Base-by-base conservation (phyloP, 1,139 yeast genomes). In the Diutina catenulata region DNA sequence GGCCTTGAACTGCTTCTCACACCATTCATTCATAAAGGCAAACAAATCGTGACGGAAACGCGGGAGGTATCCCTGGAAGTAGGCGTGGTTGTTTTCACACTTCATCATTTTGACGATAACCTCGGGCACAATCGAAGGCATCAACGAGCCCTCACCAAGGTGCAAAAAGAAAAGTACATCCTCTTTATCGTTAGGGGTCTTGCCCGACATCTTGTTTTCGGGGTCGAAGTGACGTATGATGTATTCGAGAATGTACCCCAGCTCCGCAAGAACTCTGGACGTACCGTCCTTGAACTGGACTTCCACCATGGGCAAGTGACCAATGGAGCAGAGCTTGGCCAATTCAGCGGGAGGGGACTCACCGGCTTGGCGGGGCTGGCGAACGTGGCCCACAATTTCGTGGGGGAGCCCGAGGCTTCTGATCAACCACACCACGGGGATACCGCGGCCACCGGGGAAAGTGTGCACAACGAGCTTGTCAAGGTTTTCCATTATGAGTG, bases 401-500 rank as follows among this genome's bases (percentile, higher is more conserved):
- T 11, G 15, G 6, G 29, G 29, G 15, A 27, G 29, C 6, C 10
- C 29, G 18, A 27, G 5, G 3, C 13, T 18, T 13, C 15, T 27
- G 5, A 27, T 14, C 18, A 27, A 27, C 29, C 29, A 27, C 4
- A 27, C 10, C 4, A 27, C 19, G 7, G 18, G n/a, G 8, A 18
- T 18, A 5, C 25, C 15, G 16, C 35, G 35, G 3, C 25, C 21
- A 4, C 18, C 14, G 11, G 35, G 35, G 18, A 21, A 24, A n/a
- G 11, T n/a, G 25, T 31, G 35, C 25, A 31, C n/a, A n/a, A 21
- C 23, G 11, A 31, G 9, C 10, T 31, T 24, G 11, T 31, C 35
- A n/a, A 31, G 25, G 5, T 31, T n/a, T n/a, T n/a, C n/a, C n/a
- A n/a, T n/a, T n/a, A n/a, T n/a, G n/a, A n/a, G n/a, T n/a, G n/a